Base-by-base conservation (phyloP, 2,329 filamentous ascomycete genomes). In the Colletotrichum sp. region DNA sequence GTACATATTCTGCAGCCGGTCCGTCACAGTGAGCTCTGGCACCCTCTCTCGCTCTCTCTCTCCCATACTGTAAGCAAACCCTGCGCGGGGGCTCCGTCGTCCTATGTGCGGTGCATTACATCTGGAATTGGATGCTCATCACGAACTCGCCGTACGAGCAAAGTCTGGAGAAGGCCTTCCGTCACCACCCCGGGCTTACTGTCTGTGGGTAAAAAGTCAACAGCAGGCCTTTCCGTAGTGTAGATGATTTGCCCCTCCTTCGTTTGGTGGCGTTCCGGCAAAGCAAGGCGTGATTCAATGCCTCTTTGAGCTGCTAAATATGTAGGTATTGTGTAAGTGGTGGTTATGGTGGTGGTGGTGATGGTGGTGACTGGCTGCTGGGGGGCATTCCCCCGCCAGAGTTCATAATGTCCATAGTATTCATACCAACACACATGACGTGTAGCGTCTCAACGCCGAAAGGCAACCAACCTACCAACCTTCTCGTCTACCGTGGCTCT, bases 201-300 rank as follows among this genome's bases (percentile, higher is more conserved):
- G 67, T 65, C 59, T 47, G 67, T 70, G 67, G 67, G 67, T 36
- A 36, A 21, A 38, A 38, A 61, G 59, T 59, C 70, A 65, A 70
- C 57, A 66, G 43, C 59, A 55, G 33, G 66, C 27, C 33, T 65
- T 54, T 36, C 55, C 57, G 43, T n/a, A 24, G 11, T 61, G 54
- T 43, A 34, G 18, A 34, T 54, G 51, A 51, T 43, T 54, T 34
- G 59, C 66, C 59, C 66, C 66, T 72, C 66, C 31, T 27, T 59
- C 24, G 57, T 11, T 12, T 11, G 57, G 59, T 43, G 59, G 58
- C 58, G 58, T 38, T 36, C 18, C 18, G n/a, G n/a, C 27, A 38
- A 29, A 18, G 58, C 18, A 54, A n/a, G 24, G 47, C 31, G 18
- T 27, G 47, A 21, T 29, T 38, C 51, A 29, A 57, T 66, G 64